These are phyloP conservation scores for Solanum chilense DNA, from an alignment of 257 asterid species.

Conservation along the genomic window DNA sequence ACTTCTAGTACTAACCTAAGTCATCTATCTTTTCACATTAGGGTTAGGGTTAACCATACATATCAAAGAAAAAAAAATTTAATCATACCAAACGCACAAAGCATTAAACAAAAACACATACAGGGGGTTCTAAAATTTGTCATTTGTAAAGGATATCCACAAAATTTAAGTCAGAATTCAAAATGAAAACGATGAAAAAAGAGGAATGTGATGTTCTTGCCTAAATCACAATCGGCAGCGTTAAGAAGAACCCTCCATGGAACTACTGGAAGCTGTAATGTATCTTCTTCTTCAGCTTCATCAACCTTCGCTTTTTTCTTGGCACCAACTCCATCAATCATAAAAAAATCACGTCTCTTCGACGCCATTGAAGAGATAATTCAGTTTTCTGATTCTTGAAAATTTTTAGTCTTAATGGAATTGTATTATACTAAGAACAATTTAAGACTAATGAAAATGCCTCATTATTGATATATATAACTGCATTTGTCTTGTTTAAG, in stretches of 20 bases:
- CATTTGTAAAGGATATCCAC: background rate
- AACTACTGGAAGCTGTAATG: background rate
- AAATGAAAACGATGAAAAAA: background rate
- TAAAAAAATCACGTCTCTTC: slow-evolving; percentile 21
- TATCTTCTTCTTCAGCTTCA: background rate
- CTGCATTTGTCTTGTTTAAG: background rate
- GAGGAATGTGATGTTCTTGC: slow-evolving; percentile 4
- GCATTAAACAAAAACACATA: background rate
- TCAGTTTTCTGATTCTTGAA: background rate
- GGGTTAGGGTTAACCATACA: background rate
- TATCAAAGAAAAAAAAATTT: background rate
- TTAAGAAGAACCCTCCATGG: slow-evolving; percentile 25
- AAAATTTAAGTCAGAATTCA: background rate
- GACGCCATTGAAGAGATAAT: slow-evolving; percentile 15
- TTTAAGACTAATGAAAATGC: background rate
- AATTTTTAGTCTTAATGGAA: background rate
- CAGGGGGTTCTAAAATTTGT: background rate
- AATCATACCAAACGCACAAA: background rate
- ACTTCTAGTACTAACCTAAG: background rate
- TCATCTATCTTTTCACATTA: background rate
- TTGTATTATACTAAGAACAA: background rate
- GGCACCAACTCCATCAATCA: background rate
- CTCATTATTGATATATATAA: background rate
- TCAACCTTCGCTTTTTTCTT: slow-evolving; percentile 25
- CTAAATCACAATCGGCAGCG: slow-evolving; percentile 58